Conservation (phyloP, 1,284 basidiomycete genomes). For the Puccinia sorghi region DNA sequence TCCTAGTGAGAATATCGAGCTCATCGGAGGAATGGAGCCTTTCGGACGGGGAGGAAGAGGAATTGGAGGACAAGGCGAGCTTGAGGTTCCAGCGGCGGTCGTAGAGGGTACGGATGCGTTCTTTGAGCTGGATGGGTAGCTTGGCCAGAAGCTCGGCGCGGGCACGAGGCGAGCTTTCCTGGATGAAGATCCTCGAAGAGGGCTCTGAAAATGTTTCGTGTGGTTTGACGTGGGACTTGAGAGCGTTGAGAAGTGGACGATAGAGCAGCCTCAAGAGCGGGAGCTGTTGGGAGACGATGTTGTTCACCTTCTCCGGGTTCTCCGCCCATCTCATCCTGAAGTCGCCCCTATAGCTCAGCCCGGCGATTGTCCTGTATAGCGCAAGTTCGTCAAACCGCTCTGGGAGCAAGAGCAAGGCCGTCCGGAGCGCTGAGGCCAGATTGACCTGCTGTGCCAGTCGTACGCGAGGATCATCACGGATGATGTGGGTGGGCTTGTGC, state of each 20-base stretch:
- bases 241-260: constrained; percentile 72
- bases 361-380: constrained; percentile 81
- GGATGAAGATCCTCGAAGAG: not conserved
- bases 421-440: constrained; percentile 80
- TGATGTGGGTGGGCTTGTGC: constrained; percentile 91
- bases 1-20: constrained; percentile 18
- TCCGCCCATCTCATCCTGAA: constrained; percentile 92
- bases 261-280: constrained; percentile 85
- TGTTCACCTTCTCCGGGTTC: constrained; percentile 88
- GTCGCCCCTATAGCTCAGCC: constrained; percentile 85
- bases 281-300: constrained; percentile 81
- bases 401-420: constrained; percentile 70
- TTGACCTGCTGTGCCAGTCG: constrained; percentile 89
- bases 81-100: constrained; percentile 37
- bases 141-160: constrained; percentile 34
- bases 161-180: constrained; percentile 19
- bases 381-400: constrained; percentile 71
- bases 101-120: constrained; percentile 20
- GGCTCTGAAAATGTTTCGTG: not conserved
- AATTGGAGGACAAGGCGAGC: not conserved
- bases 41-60: not conserved
- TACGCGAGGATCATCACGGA: constrained; percentile 84
- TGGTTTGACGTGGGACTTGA: constrained; percentile 61
- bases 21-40: not conserved
- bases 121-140: constrained; percentile 35